Evolutionary conservation across 495 filamentous ascomycete genomes (phyloP).

Genomic region (Penicillium subrubescens): DNA sequence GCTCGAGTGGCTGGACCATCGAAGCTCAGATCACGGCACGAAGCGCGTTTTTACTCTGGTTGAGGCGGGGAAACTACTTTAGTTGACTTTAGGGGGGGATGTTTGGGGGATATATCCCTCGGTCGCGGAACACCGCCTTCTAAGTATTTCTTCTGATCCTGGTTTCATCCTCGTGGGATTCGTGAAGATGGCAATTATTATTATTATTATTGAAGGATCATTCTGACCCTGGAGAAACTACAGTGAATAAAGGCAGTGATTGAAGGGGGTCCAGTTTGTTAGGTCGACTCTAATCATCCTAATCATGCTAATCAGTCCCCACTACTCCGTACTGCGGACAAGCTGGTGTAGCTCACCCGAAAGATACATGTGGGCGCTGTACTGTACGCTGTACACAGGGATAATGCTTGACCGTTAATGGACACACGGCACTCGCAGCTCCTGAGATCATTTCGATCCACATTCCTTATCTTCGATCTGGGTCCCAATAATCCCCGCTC

Average conservation of each 20-base stretch:
- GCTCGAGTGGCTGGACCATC: neutral
- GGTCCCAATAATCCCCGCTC: neutral
- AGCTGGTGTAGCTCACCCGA: neutral
- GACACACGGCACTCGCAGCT: neutral
- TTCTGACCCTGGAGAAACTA: neutral
- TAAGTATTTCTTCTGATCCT: neutral
- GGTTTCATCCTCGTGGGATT: neutral
- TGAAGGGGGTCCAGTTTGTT: neutral
- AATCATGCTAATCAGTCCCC: neutral
- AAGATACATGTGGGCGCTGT: neutral
- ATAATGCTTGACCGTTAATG: neutral
- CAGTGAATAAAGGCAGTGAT: neutral
- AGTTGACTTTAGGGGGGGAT: constrained; percentile 5
- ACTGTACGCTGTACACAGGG: neutral
- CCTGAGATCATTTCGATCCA: neutral
- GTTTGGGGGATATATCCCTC: constrained; percentile 13
- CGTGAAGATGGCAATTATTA: no score
- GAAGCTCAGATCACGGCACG: constrained; percentile 1
- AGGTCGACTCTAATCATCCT: neutral
- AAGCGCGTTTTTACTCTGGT: neutral
- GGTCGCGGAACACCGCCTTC: constrained; percentile 5
- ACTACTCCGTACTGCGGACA: neutral
- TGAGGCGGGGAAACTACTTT: constrained; percentile 2
- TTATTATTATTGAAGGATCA: no score
- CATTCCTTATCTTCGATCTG: constrained; percentile 12